Percentiles rank a stretch among this genome's conserved stretches.
Conservation (phyloP, 1,139 yeast species). For the Pichia sp. region DNA sequence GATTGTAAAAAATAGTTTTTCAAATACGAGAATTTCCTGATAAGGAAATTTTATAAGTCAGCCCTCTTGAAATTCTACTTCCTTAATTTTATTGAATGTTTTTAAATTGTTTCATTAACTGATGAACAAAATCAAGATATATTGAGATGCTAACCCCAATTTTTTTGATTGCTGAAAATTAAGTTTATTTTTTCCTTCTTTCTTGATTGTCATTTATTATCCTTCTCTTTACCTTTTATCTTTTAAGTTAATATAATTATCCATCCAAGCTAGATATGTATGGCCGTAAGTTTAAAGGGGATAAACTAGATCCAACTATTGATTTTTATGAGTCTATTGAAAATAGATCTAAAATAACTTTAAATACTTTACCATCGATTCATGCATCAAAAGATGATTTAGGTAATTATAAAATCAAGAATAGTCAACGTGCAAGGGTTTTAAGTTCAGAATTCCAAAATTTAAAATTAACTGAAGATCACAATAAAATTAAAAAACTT, state of each 20-base stretch:
- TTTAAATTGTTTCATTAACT: background rate
- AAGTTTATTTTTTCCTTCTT: background rate
- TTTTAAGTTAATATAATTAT: background rate
- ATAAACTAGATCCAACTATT: conserved; percentile 5
- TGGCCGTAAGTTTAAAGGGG: conserved; percentile 7
- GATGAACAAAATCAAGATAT: background rate
- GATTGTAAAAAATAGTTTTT: background rate
- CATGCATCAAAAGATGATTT: background rate
- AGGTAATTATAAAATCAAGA: background rate
- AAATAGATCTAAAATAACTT: conserved; percentile 5
- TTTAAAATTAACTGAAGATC: background rate
- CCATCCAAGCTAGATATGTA: background rate
- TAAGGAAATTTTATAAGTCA: background rate
- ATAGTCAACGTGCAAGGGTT: background rate
- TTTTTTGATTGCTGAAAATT: background rate
- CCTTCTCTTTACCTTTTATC: background rate
- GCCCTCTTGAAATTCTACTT: background rate
- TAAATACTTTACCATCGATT: conserved; percentile 8
- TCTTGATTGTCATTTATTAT: background rate
- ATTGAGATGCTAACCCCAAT: background rate
- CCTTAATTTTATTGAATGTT: background rate
- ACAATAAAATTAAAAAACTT: too few relatives aligned
- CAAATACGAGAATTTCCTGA: background rate
- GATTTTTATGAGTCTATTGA: conserved; percentile 12
- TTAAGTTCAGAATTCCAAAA: background rate